Conservation (phyloP, 805 yeast genomes). For the Candida suzukii region DNA sequence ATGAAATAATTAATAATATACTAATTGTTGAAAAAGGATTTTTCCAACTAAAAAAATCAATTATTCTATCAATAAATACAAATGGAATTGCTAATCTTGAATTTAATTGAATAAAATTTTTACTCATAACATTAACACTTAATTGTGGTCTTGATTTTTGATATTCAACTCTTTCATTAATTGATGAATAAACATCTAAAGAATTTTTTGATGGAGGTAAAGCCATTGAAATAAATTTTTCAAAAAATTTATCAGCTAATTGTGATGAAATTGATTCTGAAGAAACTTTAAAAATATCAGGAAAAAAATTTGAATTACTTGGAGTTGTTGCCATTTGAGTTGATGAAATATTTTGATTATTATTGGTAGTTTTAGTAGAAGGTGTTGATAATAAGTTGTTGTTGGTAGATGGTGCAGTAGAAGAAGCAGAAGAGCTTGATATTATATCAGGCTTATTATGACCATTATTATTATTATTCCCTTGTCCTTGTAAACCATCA, state of each 20-base stretch:
- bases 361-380: neutral
- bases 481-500: too few relatives aligned
- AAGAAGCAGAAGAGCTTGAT: too few relatives aligned
- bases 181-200: slow-evolving; percentile 30
- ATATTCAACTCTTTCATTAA: slow-evolving; percentile 48
- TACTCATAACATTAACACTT: slow-evolving; percentile 63
- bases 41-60: slow-evolving; percentile 56
- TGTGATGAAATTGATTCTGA: slow-evolving; percentile 19
- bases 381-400: slow-evolving; percentile 5
- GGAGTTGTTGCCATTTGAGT: neutral
- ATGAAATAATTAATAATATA: slow-evolving; percentile 30
- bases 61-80: slow-evolving; percentile 48
- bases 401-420: neutral
- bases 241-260: slow-evolving; percentile 65
- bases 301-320: slow-evolving; percentile 3
- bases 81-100: slow-evolving; percentile 59
- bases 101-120: slow-evolving; percentile 55
- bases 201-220: slow-evolving; percentile 54
- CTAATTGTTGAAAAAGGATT: slow-evolving; percentile 58
- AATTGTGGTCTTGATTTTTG: slow-evolving; percentile 63
- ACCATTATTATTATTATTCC: neutral
- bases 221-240: slow-evolving; percentile 63
- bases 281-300: slow-evolving; percentile 1
- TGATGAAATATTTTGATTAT: too few relatives aligned
- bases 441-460: neutral